phyloP scores from a whole-genome alignment of 73 alveolate species.

The Diophrys sp. region DNA sequence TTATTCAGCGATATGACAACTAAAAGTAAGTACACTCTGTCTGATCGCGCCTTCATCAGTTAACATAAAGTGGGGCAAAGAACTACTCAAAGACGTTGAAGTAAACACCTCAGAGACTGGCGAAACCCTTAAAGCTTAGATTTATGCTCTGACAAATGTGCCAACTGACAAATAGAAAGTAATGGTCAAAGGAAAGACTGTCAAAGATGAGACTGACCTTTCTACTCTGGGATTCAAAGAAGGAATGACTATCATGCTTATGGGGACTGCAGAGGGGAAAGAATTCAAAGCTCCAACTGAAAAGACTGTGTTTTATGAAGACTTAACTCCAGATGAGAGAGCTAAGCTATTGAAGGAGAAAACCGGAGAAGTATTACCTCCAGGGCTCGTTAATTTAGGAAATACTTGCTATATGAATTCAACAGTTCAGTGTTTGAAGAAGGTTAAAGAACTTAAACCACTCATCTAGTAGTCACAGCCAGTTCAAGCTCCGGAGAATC shows the following conservation, averaged over 20 bases:
- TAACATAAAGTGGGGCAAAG: constrained; percentile 69
- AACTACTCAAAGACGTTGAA: constrained; percentile 41
- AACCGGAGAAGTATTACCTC: constrained; percentile 89
- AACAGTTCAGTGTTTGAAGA: constrained; percentile 85
- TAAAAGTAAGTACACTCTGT: neutral
- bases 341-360: constrained; percentile 86
- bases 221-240: constrained; percentile 43
- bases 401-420: constrained; percentile 98
- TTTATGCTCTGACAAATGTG: constrained; percentile 70
- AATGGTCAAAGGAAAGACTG: constrained; percentile 81
- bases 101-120: constrained; percentile 40
- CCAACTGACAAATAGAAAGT: constrained; percentile 89
- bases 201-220: constrained; percentile 56
- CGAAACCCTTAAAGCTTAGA: constrained; percentile 43
- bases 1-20: neutral
- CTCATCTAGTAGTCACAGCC: constrained; percentile 58
- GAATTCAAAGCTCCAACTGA: constrained; percentile 56
- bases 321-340: constrained; percentile 91
- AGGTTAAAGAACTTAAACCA: constrained; percentile 82
- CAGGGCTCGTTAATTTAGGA: constrained; percentile 94
- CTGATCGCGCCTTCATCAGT: too few species aligned
- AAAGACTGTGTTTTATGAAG: constrained; percentile 84
- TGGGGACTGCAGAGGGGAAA: constrained; percentile 93
- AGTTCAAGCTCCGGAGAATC: constrained; percentile 12
- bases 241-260: constrained; percentile 73